Evolutionary conservation across 2,329 filamentous ascomycete species (phyloP).

Genomic region (Talaromyces sp.): DNA sequence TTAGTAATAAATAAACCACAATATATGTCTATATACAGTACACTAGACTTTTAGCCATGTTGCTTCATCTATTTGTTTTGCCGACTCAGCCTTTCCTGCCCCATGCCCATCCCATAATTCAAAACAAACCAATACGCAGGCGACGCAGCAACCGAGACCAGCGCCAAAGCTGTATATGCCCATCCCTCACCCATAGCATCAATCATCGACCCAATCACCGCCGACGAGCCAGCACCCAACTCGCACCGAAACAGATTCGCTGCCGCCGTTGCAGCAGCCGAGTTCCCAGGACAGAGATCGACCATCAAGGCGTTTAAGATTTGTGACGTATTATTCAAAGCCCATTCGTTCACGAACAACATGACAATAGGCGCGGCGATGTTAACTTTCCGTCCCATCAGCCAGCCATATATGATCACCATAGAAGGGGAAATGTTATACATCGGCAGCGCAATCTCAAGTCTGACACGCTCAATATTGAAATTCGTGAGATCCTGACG

Average conservation of each 20-base stretch:
- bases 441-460: constrained; percentile 38
- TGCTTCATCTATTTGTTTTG: not conserved
- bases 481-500: constrained; percentile 38
- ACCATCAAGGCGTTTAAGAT: not conserved
- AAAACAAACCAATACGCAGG: not conserved
- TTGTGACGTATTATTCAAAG: constrained; percentile 26
- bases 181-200: constrained; percentile 29
- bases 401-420: constrained; percentile 42
- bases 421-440: not conserved
- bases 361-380: constrained; percentile 37
- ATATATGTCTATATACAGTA: not conserved
- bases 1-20: not conserved
- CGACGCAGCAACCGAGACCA: constrained; percentile 5
- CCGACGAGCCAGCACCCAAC: constrained; percentile 42
- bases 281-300: constrained; percentile 28
- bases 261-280: constrained; percentile 43
- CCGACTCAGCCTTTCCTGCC: not conserved
- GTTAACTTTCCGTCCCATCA: constrained; percentile 32
- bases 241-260: constrained; percentile 45
- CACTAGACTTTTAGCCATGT: not conserved
- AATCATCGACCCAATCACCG: constrained; percentile 42
- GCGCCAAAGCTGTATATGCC: constrained; percentile 10
- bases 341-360: constrained; percentile 38
- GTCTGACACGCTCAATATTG: constrained; percentile 42
- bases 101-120: not conserved